Conservation (phyloP, 73 alveolate species). For the Stentor roeselii region DNA sequence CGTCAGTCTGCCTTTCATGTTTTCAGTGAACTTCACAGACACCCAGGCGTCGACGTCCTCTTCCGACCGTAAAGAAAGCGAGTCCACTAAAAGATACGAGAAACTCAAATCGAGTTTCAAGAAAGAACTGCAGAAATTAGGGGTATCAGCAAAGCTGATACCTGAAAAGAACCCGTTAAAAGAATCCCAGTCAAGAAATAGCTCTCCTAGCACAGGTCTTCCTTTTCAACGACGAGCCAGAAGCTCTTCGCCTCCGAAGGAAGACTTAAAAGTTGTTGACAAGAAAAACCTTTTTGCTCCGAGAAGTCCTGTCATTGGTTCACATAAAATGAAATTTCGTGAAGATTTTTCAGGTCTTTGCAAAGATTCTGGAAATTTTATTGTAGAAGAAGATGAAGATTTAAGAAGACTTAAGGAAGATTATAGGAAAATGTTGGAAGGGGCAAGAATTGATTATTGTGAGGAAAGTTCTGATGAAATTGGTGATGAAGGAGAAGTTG, state of each 20-base stretch:
- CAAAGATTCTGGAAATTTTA: neutral
- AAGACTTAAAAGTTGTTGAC: neutral
- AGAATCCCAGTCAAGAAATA: neutral
- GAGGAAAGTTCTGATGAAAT: neutral
- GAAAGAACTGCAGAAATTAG: slow-evolving; percentile 11
- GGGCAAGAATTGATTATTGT: neutral
- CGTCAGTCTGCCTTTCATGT: neutral
- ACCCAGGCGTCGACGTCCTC: neutral
- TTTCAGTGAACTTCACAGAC: neutral
- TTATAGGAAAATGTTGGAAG: slow-evolving; percentile 15
- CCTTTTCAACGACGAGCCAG: slow-evolving; percentile 20
- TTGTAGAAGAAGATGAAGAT: slow-evolving; percentile 13
- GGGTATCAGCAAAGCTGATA: neutral
- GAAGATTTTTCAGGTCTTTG: slow-evolving; percentile 23
- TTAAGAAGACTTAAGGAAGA: slow-evolving; percentile 3
- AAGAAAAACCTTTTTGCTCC: slow-evolving; percentile 1
- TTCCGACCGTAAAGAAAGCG: neutral
- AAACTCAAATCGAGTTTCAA: neutral
- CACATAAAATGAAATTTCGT: neutral
- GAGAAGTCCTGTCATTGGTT: neutral
- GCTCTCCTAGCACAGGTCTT: neutral
- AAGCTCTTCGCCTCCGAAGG: slow-evolving; percentile 27
- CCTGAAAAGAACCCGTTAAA: slow-evolving; percentile 1
- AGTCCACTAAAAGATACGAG: neutral
- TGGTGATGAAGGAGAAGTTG: slow-evolving; percentile 21